Evolutionary conservation across 805 yeast genomes (phyloP), one percentile per base, ranked within the genome.

Genomic region (Osmozyma mogii): DNA sequence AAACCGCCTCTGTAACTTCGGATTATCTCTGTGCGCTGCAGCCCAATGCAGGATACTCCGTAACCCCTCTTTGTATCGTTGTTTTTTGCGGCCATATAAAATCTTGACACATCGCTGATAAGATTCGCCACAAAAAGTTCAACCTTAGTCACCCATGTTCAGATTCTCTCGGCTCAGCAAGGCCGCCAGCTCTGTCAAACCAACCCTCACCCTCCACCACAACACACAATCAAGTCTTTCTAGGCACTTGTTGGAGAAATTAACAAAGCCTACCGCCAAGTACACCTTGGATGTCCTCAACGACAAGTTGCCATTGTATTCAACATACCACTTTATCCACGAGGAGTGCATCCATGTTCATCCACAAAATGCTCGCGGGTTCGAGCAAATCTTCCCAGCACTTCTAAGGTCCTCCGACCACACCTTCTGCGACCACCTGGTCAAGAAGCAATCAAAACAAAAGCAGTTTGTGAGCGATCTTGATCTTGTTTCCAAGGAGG

Each of bases 121-220:
- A n/a, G n/a, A n/a, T n/a, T n/a, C n/a, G n/a, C n/a, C n/a, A n/a
- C n/a, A n/a, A n/a, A n/a, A n/a, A n/a, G n/a, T n/a, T n/a, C n/a
- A n/a, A n/a, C n/a, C n/a, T n/a, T n/a, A n/a, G n/a, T n/a, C n/a
- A n/a, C n/a, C n/a, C n/a, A n/a, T n/a, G n/a, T n/a, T n/a, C n/a
- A n/a, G n/a, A n/a, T n/a, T n/a, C n/a, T n/a, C n/a, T n/a, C n/a
- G n/a, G n/a, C n/a, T n/a, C n/a, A n/a, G n/a, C n/a, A n/a, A n/a
- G n/a, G n/a, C n/a, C n/a, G n/a, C n/a, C n/a, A n/a, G n/a, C n/a
- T 6, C 32, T 20, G 28, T 35, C 18, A 24, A 37, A 20, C 40
- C 52, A 6, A 41, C 40, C 13, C 44, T 53, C 28, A 28, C 57
- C 9, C 35, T 56, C 28, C 56, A 54, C 43, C 62, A 57, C 46